These are phyloP conservation scores for Pleomassaria siparia DNA, from an alignment of 2,329 filamentous ascomycete genomes.

Conservation along the genomic window DNA sequence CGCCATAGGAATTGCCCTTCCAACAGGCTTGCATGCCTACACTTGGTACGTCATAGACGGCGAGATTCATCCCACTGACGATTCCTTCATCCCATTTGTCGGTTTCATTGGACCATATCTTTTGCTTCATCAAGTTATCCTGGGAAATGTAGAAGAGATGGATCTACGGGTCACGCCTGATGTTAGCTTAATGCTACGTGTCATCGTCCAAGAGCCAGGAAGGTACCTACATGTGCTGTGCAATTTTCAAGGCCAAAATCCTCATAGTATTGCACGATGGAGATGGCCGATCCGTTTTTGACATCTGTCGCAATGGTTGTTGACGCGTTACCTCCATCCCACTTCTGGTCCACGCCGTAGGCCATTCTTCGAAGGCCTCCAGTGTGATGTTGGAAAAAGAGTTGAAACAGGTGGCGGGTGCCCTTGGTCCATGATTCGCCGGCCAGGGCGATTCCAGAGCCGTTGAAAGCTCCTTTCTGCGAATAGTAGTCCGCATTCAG, in stretches of 20 bases:
- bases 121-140: slow-evolving; percentile 43
- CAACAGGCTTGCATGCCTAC: slow-evolving; percentile 79
- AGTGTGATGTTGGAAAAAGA: slow-evolving; percentile 50
- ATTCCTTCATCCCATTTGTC: slow-evolving; percentile 46
- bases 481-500: slow-evolving; percentile 44
- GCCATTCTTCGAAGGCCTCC: slow-evolving; percentile 47
- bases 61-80: slow-evolving; percentile 71
- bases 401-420: slow-evolving; percentile 42
- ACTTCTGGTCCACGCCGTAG: slow-evolving; percentile 37
- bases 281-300: slow-evolving; percentile 48
- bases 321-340: slow-evolving; percentile 43
- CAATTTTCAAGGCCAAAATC: slow-evolving; percentile 38
- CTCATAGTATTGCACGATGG: slow-evolving; percentile 48
- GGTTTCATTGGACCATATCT: slow-evolving; percentile 40
- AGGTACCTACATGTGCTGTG: slow-evolving; percentile 39
- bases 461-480: slow-evolving; percentile 48
- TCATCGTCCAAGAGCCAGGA: background rate
- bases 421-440: slow-evolving; percentile 45
- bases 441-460: slow-evolving; percentile 50
- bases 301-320: slow-evolving; percentile 46
- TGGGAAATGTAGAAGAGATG: slow-evolving; percentile 47
- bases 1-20: slow-evolving; percentile 66
- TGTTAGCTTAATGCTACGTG: background rate
- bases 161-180: slow-evolving; percentile 20
- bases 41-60: slow-evolving; percentile 87